Conservation (phyloP, 495 filamentous ascomycete species). For the Aspergillus nidulans region DNA sequence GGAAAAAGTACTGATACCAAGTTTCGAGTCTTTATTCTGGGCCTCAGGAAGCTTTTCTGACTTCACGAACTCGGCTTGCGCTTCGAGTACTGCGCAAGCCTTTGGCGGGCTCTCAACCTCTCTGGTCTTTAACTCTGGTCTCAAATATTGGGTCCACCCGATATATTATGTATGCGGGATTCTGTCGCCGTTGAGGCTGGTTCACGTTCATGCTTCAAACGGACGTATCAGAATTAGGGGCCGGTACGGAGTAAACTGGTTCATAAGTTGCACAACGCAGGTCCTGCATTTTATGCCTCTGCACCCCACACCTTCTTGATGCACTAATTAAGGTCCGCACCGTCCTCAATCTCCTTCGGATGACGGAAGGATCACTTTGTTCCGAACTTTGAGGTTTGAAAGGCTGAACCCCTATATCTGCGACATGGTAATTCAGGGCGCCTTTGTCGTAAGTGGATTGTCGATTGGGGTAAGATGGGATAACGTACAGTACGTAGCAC, state of each 20-base stretch:
- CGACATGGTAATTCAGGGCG: not conserved
- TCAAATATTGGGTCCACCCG: too few species aligned
- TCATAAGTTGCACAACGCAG: conserved; percentile 4
- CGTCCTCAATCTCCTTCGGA: not conserved
- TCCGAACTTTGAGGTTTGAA: not conserved
- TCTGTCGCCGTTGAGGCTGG: too few species aligned
- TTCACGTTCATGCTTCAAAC: not conserved
- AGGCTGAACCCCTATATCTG: not conserved
- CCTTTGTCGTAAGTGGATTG: not conserved
- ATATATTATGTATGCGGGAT: too few species aligned
- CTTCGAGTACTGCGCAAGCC: too few species aligned
- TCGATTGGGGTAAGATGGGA: not conserved
- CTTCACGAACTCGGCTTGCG: too few species aligned
- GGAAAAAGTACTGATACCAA: not conserved
- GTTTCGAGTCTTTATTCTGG: too few species aligned
- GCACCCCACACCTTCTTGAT: conserved; percentile 7
- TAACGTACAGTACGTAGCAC: not conserved
- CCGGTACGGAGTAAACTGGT: not conserved
- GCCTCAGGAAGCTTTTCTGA: too few species aligned
- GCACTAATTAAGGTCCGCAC: conserved; percentile 2
- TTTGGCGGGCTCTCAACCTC: too few species aligned
- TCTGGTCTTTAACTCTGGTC: too few species aligned
- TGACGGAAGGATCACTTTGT: not conserved
- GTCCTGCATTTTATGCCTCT: conserved; percentile 5
- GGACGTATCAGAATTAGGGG: not conserved